phyloP scores from a whole-genome alignment of 2,329 filamentous ascomycete genomes.

The Monosporascus sp. region DNA sequence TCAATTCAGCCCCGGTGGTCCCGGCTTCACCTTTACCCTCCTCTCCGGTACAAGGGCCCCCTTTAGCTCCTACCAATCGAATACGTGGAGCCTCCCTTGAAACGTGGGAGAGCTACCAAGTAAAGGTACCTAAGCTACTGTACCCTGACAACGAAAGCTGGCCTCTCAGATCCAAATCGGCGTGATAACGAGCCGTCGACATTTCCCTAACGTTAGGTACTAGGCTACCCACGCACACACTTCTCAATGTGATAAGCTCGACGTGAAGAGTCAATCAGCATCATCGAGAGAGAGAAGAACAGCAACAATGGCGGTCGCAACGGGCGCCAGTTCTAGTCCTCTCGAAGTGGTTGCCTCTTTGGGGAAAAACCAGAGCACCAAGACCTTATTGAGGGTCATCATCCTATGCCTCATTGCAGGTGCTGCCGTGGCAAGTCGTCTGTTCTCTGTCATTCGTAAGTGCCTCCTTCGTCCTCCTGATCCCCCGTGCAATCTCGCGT shows the following conservation, averaged over 20 bases:
- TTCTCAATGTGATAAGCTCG: neutral
- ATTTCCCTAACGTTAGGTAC: neutral
- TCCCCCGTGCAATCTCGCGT: too few species aligned
- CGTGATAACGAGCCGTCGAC: neutral
- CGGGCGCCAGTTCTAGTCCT: constrained; percentile 23
- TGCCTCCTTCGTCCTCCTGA: constrained; percentile 19
- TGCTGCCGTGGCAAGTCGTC: constrained; percentile 83
- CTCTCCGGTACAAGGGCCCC: too few species aligned
- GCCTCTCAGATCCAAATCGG: neutral
- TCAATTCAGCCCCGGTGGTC: too few species aligned
- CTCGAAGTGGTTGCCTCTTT: constrained; percentile 54
- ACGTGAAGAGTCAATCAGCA: neutral
- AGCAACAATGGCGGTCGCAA: constrained; percentile 33
- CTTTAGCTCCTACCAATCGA: too few species aligned
- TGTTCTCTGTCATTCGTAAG: constrained; percentile 98
- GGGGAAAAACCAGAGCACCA: constrained; percentile 75
- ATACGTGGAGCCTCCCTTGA: too few species aligned
- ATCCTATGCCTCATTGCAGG: constrained; percentile 90
- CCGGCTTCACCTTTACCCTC: too few species aligned
- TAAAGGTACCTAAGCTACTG: too few species aligned
- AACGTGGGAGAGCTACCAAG: too few species aligned
- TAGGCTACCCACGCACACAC: neutral
- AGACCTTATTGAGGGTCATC: constrained; percentile 78
- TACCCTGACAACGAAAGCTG: neutral
- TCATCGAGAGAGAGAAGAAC: constrained; percentile 13